phyloP scores from a whole-genome alignment of 2,329 filamentous ascomycete species.

The Xylaria sp. region DNA sequence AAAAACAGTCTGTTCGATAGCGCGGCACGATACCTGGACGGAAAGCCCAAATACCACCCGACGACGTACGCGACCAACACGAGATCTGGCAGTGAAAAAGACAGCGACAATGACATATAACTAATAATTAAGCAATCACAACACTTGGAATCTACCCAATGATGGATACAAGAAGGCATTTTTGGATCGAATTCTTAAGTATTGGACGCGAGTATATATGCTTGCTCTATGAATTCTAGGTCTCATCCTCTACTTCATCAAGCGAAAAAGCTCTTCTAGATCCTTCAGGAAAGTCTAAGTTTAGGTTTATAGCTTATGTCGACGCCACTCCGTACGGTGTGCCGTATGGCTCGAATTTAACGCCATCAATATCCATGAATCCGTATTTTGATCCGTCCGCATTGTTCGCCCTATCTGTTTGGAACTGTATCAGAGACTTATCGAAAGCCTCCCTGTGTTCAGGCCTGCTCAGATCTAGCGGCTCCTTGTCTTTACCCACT shows the following conservation, averaged over 20 bases:
- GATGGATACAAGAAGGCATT: background rate
- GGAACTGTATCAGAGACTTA: conserved; percentile 47
- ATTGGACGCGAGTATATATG: background rate
- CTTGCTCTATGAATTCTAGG: background rate
- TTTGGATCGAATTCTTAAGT: background rate
- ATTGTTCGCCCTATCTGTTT: conserved; percentile 46
- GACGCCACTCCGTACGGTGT: conserved; percentile 37
- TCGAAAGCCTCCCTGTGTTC: conserved; percentile 48
- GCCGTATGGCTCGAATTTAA: conserved; percentile 49
- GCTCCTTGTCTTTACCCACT: conserved; percentile 48
- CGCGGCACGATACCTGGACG: background rate
- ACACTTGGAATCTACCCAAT: background rate
- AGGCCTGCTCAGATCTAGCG: conserved; percentile 47
- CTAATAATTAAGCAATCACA: background rate
- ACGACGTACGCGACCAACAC: no score
- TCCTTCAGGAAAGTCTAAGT: background rate
- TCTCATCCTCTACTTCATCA: background rate
- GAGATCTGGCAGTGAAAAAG: no score
- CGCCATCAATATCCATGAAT: conserved; percentile 47
- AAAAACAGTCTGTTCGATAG: no score
- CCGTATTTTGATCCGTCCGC: conserved; percentile 48
- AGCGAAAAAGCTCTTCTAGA: background rate
- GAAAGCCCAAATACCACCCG: background rate
- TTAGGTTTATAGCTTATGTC: background rate
- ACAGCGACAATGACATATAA: background rate